These are phyloP conservation scores for Crocinoboletus sp. DNA, from an alignment of 1,284 basidiomycete species.

Conservation along the genomic window DNA sequence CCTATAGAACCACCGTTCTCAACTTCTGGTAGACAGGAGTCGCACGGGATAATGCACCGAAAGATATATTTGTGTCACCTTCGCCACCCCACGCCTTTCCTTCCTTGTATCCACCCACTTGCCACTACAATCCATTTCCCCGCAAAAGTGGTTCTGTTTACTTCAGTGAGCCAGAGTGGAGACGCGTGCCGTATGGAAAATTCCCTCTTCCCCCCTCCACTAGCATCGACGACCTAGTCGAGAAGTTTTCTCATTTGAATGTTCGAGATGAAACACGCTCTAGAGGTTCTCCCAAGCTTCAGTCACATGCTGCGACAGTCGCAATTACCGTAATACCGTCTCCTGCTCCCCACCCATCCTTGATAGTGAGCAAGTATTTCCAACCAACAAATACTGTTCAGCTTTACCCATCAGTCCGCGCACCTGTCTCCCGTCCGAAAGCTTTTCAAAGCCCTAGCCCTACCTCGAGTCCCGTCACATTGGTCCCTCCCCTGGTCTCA, in stretches of 20 bases:
- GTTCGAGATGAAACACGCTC: conserved; percentile 7
- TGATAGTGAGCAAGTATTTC: not conserved
- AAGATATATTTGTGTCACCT: not conserved
- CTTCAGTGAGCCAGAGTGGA: conserved; percentile 10
- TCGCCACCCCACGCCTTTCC: conserved; percentile 22
- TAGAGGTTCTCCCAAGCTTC: not conserved
- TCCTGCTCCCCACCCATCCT: conserved; percentile 20
- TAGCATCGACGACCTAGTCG: conserved; percentile 10
- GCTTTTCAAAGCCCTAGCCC: conserved; percentile 5
- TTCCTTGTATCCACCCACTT: conserved; percentile 14
- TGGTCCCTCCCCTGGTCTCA: conserved; percentile 4
- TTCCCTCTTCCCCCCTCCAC: fast-evolving
- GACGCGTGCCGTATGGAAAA: not conserved
- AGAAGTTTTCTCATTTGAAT: conserved; percentile 16
- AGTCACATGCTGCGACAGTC: conserved; percentile 11
- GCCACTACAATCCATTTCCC: conserved; percentile 20
- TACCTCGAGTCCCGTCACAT: conserved; percentile 8
- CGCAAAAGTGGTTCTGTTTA: conserved; percentile 9
- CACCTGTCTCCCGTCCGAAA: not conserved
- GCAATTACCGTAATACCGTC: conserved; percentile 21
- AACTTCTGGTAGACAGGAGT: not conserved
- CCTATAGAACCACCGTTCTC: not conserved
- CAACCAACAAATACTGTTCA: not conserved
- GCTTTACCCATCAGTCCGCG: not conserved
- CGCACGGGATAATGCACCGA: fast-evolving